Evolutionary conservation across 805 yeast genomes (phyloP), one percentile per base, ranked within the genome.

Genomic region (Cyberlindnera lachancei): DNA sequence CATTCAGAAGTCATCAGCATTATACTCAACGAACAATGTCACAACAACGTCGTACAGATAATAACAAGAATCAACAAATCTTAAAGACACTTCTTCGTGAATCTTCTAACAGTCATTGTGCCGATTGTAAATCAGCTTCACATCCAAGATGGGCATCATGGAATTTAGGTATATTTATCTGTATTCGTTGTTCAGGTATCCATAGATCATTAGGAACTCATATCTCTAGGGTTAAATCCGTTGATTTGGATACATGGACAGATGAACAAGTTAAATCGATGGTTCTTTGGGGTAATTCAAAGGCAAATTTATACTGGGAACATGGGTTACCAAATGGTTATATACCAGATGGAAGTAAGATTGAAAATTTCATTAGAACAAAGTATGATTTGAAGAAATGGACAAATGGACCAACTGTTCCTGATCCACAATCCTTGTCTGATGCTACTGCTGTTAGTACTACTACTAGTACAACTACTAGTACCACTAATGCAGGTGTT

Each of bases 81-180:
- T 64, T 92, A 41, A 76, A 76, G 56, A 75, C 79, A 20, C 66
- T 92, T 20, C 69, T 92, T 27, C 76, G 74, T 37, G 95, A 86
- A 46, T 76, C 77, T 1, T 75, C 74, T 23, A 92, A 92, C 64
- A 74, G 73, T 49, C 55, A 63, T 27, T 90, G 98, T 57, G 95
- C 88, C 2, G 98, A 90, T 58, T 90, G 98, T 61, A 90, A 92
- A 56, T 70, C 77, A 1, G 71, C 90, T 11, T 70, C 80, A 22
- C 94, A 90, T 57, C 98, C 98, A 15, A 70, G 97, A 34, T 90
- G 98, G 98, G 96, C 97, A 9, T 79, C 94, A 14, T 90, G 96
- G 96, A 87, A 81, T 46, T 58, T 90, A 33, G 98, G 98, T 16
- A 75, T 92, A 35, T 88, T 92, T 50, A 72, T 90, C 25, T 90